Percentiles rank a stretch among this genome's conserved stretches.
Conservation (phyloP, 1,139 yeast species). For the Wickerhamomyces sp. region DNA sequence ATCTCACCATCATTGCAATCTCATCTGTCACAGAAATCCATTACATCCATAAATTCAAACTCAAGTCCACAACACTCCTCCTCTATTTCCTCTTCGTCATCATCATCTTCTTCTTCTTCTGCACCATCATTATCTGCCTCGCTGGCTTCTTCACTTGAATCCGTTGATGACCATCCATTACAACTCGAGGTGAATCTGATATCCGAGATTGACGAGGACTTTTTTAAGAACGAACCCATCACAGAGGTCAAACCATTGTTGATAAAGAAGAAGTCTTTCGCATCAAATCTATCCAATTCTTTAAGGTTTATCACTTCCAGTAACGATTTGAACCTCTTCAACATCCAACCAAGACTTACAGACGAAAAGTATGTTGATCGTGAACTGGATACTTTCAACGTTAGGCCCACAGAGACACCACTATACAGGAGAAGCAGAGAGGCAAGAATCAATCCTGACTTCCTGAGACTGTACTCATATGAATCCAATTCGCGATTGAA, state of each 20-base stretch:
- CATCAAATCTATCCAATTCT: conserved; percentile 20
- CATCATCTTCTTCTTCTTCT: conserved; percentile 1
- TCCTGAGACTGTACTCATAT: conserved; percentile 40
- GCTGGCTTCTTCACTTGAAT: conserved; percentile 10
- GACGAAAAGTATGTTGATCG: conserved; percentile 18
- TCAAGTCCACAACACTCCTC: too few relatives aligned
- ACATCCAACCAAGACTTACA: conserved; percentile 22
- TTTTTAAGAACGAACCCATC: background rate
- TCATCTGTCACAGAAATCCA: too few relatives aligned
- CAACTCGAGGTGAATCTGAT: conserved; percentile 16
- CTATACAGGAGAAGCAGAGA: conserved; percentile 32
- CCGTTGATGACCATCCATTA: conserved; percentile 19
- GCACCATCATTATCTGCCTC: conserved; percentile 4
- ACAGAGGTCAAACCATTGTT: background rate
- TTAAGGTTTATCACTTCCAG: conserved; percentile 14
- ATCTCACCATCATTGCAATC: too few relatives aligned
- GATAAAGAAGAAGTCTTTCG: conserved; percentile 13
- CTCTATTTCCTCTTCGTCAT: conserved; percentile 9
- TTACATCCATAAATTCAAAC: too few relatives aligned
- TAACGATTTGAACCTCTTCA: conserved; percentile 16
- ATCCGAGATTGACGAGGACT: conserved; percentile 11
- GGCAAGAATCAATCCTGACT: conserved; percentile 39
- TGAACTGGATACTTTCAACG: conserved; percentile 22
- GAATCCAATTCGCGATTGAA: conserved; percentile 36
- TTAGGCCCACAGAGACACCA: conserved; percentile 5